Evolutionary conservation across 2,329 filamentous ascomycete genomes (phyloP).

Genomic region (Sordariomycetes sp.): DNA sequence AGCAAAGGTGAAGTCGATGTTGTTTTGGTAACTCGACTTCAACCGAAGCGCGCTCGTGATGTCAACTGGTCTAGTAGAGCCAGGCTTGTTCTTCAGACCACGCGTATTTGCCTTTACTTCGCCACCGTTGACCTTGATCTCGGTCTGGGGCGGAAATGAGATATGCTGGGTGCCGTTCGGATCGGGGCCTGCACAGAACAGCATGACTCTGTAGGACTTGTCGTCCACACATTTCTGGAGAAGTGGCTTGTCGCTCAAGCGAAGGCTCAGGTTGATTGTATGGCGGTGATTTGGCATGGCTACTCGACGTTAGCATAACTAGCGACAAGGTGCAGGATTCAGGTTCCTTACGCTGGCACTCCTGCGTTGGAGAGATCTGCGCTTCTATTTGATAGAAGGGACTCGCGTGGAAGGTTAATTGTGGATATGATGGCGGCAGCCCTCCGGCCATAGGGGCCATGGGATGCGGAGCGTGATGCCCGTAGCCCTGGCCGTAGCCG

Average conservation of each 20-base stretch:
- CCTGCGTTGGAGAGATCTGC: constrained; percentile 53
- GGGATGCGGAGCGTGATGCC: too few relatives aligned
- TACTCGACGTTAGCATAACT: constrained; percentile 30
- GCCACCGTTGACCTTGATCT: constrained; percentile 80
- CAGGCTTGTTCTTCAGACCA: constrained; percentile 91
- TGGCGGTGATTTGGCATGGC: constrained; percentile 40
- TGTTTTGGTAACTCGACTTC: constrained; percentile 64
- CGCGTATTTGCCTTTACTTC: constrained; percentile 90
- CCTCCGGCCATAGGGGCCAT: too few relatives aligned
- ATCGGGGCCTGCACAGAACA: constrained; percentile 74
- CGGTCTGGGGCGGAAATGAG: constrained; percentile 83
- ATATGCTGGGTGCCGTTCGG: constrained; percentile 61
- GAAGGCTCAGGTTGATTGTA: constrained; percentile 18
- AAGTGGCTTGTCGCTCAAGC: constrained; percentile 38
- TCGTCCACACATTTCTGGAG: constrained; percentile 50
- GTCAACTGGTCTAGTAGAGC: constrained; percentile 87
- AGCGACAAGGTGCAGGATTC: neutral
- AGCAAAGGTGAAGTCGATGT: constrained; percentile 81
- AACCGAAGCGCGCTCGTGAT: constrained; percentile 71
- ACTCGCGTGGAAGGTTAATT: constrained; percentile 52
- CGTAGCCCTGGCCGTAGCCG: neutral
- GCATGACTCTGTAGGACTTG: constrained; percentile 60
- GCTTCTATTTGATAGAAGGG: constrained; percentile 73
- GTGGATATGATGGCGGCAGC: neutral
- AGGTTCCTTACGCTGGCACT: constrained; percentile 59